Percentiles rank a stretch among this genome's conserved stretches.
phyloP scores from a whole-genome alignment of 495 filamentous ascomycete genomes.

The Tuber umbilicatum region DNA sequence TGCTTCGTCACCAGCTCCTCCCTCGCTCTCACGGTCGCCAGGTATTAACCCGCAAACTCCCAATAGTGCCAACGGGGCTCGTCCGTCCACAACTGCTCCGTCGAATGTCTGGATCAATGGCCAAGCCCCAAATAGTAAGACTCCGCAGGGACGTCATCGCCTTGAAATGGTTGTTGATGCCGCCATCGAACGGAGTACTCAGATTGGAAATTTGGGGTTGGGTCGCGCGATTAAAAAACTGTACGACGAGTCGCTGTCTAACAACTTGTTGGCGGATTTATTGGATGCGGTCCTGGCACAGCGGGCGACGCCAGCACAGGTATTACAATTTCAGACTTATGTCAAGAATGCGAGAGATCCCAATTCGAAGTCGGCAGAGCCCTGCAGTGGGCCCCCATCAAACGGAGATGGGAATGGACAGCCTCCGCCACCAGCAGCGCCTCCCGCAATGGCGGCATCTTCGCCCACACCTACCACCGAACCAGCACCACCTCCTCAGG shows the following conservation, averaged over 20 bases:
- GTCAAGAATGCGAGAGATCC: conserved; percentile 44
- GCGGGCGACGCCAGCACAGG: conserved; percentile 44
- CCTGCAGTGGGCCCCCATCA: conserved; percentile 12
- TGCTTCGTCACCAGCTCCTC: conserved; percentile 25
- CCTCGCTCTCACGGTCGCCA: conserved; percentile 41
- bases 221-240: conserved; percentile 45
- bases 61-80: conserved; percentile 30
- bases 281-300: conserved; percentile 46
- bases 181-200: conserved; percentile 43
- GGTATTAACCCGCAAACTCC: conserved; percentile 36
- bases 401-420: conserved; percentile 24
- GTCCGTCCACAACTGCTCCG: conserved; percentile 13
- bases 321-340: conserved; percentile 44
- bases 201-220: conserved; percentile 43
- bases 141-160: conserved; percentile 41
- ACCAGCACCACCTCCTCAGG: conserved; percentile 13
- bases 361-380: conserved; percentile 33
- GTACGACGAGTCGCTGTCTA: conserved; percentile 45
- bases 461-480: conserved; percentile 5
- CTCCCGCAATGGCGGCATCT: conserved; percentile 6
- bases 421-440: conserved; percentile 8
- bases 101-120: conserved; percentile 36
- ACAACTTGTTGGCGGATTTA: conserved; percentile 43
- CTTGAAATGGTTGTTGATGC: conserved; percentile 44
- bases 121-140: conserved; percentile 42